A percentile compares a stretch with the other conserved stretches of the same genome.
Evolutionary conservation across 495 filamentous ascomycete genomes (phyloP).

Genomic region (Sporormia fimetaria): DNA sequence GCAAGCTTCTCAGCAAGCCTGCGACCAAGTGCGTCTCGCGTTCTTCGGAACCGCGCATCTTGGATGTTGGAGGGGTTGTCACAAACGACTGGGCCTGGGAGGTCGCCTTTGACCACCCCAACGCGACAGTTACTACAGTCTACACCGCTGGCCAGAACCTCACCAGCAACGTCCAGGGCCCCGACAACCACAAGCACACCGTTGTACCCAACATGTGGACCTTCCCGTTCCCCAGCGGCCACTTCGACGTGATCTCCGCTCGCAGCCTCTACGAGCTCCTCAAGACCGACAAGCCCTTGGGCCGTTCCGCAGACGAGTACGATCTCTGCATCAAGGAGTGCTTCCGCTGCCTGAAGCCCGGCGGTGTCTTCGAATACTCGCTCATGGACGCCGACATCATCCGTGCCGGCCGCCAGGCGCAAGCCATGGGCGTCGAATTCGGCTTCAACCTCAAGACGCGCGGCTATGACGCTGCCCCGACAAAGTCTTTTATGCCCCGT

Average conservation of each 20-base stretch:
- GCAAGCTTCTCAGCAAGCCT: constrained; percentile 66
- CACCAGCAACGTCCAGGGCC: constrained; percentile 58
- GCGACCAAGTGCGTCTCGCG: constrained; percentile 47
- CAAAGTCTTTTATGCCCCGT: constrained; percentile 63
- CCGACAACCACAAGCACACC: constrained; percentile 74
- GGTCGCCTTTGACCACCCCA: constrained; percentile 69
- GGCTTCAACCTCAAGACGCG: constrained; percentile 74
- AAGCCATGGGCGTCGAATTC: constrained; percentile 79
- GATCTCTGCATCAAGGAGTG: constrained; percentile 76
- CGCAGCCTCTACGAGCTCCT: constrained; percentile 76
- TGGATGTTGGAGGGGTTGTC: constrained; percentile 79
- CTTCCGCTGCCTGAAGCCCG: constrained; percentile 80
- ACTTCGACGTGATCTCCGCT: constrained; percentile 87
- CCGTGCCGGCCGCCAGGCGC: constrained; percentile 62
- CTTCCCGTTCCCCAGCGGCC: constrained; percentile 74
- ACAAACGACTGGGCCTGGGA: constrained; percentile 95
- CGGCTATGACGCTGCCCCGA: constrained; percentile 78
- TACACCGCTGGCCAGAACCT: constrained; percentile 42
- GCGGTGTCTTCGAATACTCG: constrained; percentile 82
- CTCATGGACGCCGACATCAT: constrained; percentile 82
- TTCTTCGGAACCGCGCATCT: constrained; percentile 48
- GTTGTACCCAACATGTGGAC: constrained; percentile 61
- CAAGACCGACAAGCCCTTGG: constrained; percentile 41
- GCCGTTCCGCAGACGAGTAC: constrained; percentile 59
- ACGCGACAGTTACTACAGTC: constrained; percentile 77